Base-by-base conservation (phyloP, 1,284 basidiomycete genomes). In the Hemileia vastatrix region DNA sequence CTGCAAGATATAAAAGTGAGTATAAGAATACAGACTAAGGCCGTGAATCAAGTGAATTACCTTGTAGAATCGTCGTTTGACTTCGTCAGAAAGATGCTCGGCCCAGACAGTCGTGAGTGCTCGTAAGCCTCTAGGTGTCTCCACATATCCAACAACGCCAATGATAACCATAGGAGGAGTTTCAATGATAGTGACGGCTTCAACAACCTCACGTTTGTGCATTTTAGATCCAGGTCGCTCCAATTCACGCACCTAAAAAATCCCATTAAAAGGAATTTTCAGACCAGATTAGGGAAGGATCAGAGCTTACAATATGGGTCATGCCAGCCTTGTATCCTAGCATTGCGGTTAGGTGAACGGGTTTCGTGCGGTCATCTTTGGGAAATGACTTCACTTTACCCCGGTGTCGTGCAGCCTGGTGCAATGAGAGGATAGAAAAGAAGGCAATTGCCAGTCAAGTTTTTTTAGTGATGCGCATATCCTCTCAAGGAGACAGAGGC, bases 311-410 rank as follows among this genome's bases (percentile, higher is more conserved):
- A 75, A 98, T 84, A 79, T 99, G 95, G 80, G 92, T 96, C 95
- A 98, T 98, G 77, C 95, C 95, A 71, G 94, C 95, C 86, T 99
- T 98, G 88, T 96, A 99, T 73, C 94, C 95, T 85, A 99, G 86
- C 78, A 88, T 82, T 72, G 95, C 95, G 74, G 95, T 99, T 79
- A 99, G 84, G 81, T 99, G 95, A 68, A 96, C 91, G 64, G 90
- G 92, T 81, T 97, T 97, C 85, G 93, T 97, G 79, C 91, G 84
- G 83, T 98, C 94, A 85, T 99, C 95, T 92, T 86, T 90, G 76
- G 93, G 92, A 86, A 96, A 96, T 67, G 91, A 85, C 85, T 96
- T 96, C 80, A 94, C 90, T 83, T 92, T 92, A 79, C 92, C 92
- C 74, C 92, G 87, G 80, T 95, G 92, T 77, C 91, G 86, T 71